Percentiles rank a stretch among this genome's conserved stretches.
Evolutionary conservation across 768 basidiomycete species (phyloP).

Genomic region (Suillus paluster): DNA sequence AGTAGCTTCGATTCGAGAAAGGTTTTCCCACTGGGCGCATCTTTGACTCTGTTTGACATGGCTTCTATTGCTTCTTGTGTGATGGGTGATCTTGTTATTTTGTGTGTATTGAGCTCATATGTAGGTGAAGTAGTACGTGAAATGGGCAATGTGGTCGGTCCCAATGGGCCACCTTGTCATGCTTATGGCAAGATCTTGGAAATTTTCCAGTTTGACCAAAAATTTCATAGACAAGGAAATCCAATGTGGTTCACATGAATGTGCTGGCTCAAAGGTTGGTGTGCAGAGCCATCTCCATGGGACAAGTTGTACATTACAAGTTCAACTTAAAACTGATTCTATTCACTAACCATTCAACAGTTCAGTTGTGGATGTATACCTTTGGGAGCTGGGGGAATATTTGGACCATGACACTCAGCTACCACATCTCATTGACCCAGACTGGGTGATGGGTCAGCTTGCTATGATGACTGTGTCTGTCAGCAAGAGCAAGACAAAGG

Average conservation of each 20-base stretch:
- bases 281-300: background rate
- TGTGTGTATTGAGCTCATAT: background rate
- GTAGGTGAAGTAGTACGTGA: background rate
- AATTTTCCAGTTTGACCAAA: conserved; percentile 9
- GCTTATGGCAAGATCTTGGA: conserved; percentile 10
- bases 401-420: background rate
- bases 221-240: background rate
- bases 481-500: background rate
- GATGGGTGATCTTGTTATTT: background rate
- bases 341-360: background rate
- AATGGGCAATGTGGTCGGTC: background rate
- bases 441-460: conserved; percentile 5
- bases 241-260: conserved; percentile 1
- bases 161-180: too few relatives aligned
- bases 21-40: background rate
- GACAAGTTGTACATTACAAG: background rate
- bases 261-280: conserved; percentile 8
- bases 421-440: conserved; percentile 1
- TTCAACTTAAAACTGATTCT: background rate
- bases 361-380: conserved; percentile 3
- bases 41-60: background rate
- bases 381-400: conserved; percentile 14
- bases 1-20: background rate
- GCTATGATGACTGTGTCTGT: background rate
- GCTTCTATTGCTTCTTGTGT: background rate